phyloP scores from a whole-genome alignment of 2,329 filamentous ascomycete genomes.

The Verticillium nonalfalfae region DNA sequence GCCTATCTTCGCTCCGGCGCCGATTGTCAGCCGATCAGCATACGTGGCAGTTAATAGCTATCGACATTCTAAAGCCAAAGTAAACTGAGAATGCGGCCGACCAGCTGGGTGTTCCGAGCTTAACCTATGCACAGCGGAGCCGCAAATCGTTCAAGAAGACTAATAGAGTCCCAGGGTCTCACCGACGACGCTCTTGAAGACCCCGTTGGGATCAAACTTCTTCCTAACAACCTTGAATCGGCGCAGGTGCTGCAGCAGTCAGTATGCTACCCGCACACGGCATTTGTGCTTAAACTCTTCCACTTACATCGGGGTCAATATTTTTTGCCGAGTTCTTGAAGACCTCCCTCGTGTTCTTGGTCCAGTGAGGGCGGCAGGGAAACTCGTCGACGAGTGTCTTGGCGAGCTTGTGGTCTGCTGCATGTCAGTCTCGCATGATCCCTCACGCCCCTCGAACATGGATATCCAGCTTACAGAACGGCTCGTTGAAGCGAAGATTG shows the following conservation, averaged over 20 bases:
- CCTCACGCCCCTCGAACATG: background rate
- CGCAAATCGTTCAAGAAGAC: background rate
- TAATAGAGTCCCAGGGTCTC: conserved; percentile 40
- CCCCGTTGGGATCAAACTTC: conserved; percentile 39
- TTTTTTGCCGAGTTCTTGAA: conserved; percentile 37
- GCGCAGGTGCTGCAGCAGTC: conserved; percentile 24
- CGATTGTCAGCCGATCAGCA: too few relatives aligned
- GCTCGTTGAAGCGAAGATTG: conserved; percentile 39
- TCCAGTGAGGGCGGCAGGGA: conserved; percentile 45
- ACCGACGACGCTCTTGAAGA: conserved; percentile 39
- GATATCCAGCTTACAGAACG: conserved; percentile 32
- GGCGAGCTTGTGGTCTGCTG: conserved; percentile 34
- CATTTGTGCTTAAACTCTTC: background rate
- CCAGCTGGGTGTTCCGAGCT: too few relatives aligned
- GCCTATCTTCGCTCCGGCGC: too few relatives aligned
- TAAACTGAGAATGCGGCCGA: too few relatives aligned
- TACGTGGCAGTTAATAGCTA: too few relatives aligned
- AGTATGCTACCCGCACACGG: background rate
- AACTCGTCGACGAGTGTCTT: conserved; percentile 41
- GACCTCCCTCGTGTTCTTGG: conserved; percentile 44
- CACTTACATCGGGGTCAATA: conserved; percentile 34
- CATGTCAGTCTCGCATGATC: background rate
- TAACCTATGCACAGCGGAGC: too few relatives aligned
- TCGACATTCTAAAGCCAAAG: too few relatives aligned
- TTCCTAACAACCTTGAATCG: conserved; percentile 41